Base-by-base conservation (phyloP, 1,139 yeast genomes). In the Pichia kudriavzevii region DNA sequence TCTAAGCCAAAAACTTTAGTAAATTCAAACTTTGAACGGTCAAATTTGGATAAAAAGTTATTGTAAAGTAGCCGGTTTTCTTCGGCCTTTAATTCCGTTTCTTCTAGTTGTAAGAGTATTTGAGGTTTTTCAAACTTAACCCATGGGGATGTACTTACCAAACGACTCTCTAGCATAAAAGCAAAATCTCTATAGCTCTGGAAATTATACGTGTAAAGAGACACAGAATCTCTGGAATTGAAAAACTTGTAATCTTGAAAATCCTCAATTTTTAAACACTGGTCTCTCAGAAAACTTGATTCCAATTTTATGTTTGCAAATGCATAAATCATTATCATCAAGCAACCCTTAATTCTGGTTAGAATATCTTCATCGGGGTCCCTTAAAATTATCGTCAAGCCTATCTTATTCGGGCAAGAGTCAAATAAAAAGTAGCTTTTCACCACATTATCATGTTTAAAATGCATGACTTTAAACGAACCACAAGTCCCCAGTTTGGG, bases 351-450 rank as follows among this genome's bases (percentile, higher is more conserved):
- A 17, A 88, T 69, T 37, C 75, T 73, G 34, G 75, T 69, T 42
- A 88, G 59, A 1, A 67, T 53, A 3, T 73, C 78, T 30, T 66
- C 72, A 45, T 72, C 70, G 1, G 76, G 79, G 3, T 98, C 98
- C 40, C 98, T 66, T 18, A 93, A 60, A 7, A 83, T 65, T 14
- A 91, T 70, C 0, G 98, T 87, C 30, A 91, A 80, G 0, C 98
- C 98, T 0, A 79, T 60, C 28, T 73, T 74, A 16, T 72, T 66
- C 30, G 81, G 78, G 46, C 87, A 79, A 0, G 96, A 97, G 2
- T 79, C 71, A 39, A 93, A 71, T 47, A 72, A 82, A 12, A 85
- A 69, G 53, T 79, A 84, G 0, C 94, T 76, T 52, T 85, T 83
- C 11, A 79, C 70, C 1, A 63, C 44, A 36, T 73, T 65, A 2